These are phyloP conservation scores for Hypericum androsaemum DNA, from an alignment of 345 rosid genomes.

Conservation along the genomic window DNA sequence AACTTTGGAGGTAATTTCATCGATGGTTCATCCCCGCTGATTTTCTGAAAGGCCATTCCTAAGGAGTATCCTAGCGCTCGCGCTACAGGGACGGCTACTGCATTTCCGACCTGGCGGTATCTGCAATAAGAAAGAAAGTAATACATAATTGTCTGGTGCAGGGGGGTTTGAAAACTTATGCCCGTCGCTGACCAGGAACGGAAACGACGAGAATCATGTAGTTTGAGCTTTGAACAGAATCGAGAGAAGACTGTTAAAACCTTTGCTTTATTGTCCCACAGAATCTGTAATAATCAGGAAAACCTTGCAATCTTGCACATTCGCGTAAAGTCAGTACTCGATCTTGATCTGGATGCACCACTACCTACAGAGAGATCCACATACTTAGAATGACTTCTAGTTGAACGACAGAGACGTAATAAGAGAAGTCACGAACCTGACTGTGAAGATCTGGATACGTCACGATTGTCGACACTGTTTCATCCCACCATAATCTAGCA, in stretches of 20 bases:
- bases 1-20: conserved; percentile 66
- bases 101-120: conserved; percentile 87
- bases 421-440: conserved; percentile 41
- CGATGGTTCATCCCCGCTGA: conserved; percentile 33
- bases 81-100: conserved; percentile 69
- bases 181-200: too few species aligned
- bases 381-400: conserved; percentile 5
- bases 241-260: conserved; percentile 18
- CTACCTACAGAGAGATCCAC: conserved; percentile 37
- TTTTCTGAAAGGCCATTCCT: conserved; percentile 54
- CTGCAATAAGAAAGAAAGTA: conserved; percentile 22
- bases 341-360: conserved; percentile 91
- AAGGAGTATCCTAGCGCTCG: conserved; percentile 74
- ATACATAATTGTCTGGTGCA: not conserved
- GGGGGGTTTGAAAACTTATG: not conserved
- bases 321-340: conserved; percentile 79
- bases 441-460: conserved; percentile 49
- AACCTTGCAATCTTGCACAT: conserved; percentile 89
- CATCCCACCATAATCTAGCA: conserved; percentile 96
- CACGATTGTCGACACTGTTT: conserved; percentile 71
- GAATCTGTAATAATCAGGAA: conserved; percentile 92
- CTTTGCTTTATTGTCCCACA: conserved; percentile 62
- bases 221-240: too few species aligned
- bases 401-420: conserved; percentile 6
- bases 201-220: too few species aligned